Evolutionary conservation across 2,329 filamentous ascomycete species (phyloP), one percentile per base, ranked within the genome.

Genomic region (Pseudopyrenochaeta lycopersici): DNA sequence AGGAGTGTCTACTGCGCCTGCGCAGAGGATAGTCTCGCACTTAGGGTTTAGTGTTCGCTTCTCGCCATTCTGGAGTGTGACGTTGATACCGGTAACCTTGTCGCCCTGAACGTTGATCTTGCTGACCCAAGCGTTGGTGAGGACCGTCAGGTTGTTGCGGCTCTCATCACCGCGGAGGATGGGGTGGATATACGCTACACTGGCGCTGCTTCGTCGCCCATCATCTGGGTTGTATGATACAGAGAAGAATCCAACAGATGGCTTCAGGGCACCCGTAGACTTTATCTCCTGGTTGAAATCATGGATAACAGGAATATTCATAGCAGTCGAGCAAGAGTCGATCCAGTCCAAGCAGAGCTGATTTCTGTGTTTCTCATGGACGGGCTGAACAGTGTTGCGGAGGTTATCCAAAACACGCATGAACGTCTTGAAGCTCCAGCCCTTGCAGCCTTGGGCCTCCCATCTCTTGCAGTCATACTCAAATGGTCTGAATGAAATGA

Each of bases 271-370:
- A 51, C 92, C 92, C 45, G 83, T 89, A 60, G 85, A 81, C 56
- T 84, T 84, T 74, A 97, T 96, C 74, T 93, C 86, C 67, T 88
- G 82, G 82, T 96, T 96, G 84, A 96, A 96, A 80, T 97, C 90
- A 61, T 87, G 81, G 64, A 95, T 86, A 49, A 96, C 79, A 47
- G 92, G 92, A 60, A 97, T 92, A 71, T 89, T 80, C 78, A 96
- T 84, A 20, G 92, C 90, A 23, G 82, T 85, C 58, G 90, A 89
- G 82, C 91, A 95, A 29, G 91, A 86, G 67, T 89, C 79, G 52
- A 97, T 85, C 92, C 92, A 97, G 77, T 96, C 92, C 76, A 91
- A 86, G 83, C 91, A 96, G 46, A 97, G 84, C 82, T 96, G 90
- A 80, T 96, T 97, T 65, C 91, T 85, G 79, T 96, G 92, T 54